Evolutionary conservation across 441 rosid genomes (phyloP).

Genomic region (Pelargonium fulgidum): DNA sequence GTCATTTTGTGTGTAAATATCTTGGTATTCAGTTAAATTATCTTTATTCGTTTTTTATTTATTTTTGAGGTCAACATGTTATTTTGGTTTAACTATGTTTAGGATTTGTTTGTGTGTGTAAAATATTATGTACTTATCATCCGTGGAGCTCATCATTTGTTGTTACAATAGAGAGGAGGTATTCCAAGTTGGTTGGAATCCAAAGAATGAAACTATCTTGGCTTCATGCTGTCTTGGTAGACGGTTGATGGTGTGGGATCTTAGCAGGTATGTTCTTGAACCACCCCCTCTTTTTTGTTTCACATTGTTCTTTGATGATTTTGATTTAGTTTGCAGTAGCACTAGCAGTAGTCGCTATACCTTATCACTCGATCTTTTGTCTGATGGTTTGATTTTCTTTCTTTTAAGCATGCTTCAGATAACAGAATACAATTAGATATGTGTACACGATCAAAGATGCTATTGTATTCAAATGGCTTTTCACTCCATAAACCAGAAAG

Average conservation of each 20-base stretch:
- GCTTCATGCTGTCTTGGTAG: slow-evolving; percentile 95
- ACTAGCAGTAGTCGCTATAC: too few relatives aligned
- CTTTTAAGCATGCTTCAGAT: not conserved
- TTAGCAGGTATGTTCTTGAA: slow-evolving; percentile 61
- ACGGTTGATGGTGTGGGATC: slow-evolving; percentile 98
- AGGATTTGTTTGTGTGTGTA: not conserved
- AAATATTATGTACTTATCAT: not conserved
- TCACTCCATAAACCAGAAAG: too few relatives aligned
- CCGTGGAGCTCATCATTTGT: slow-evolving; percentile 4
- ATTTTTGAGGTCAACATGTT: not conserved
- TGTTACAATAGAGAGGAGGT: slow-evolving; percentile 71
- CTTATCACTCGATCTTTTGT: too few relatives aligned
- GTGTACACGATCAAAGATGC: not conserved
- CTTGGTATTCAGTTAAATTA: not conserved
- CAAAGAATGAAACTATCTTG: slow-evolving; percentile 83
- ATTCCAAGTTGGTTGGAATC: slow-evolving; percentile 95
- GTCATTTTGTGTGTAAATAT: not conserved
- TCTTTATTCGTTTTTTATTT: not conserved
- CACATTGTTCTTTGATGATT: too few relatives aligned
- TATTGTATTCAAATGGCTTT: not conserved
- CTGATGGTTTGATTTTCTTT: not conserved
- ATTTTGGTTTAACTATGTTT: not conserved
- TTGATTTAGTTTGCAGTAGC: not conserved
- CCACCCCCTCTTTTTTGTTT: not conserved
- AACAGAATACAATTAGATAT: not conserved